Percentiles rank a stretch among this genome's conserved stretches.
phyloP scores from a whole-genome alignment of 441 rosid genomes.

The Mallotus japonicus region DNA sequence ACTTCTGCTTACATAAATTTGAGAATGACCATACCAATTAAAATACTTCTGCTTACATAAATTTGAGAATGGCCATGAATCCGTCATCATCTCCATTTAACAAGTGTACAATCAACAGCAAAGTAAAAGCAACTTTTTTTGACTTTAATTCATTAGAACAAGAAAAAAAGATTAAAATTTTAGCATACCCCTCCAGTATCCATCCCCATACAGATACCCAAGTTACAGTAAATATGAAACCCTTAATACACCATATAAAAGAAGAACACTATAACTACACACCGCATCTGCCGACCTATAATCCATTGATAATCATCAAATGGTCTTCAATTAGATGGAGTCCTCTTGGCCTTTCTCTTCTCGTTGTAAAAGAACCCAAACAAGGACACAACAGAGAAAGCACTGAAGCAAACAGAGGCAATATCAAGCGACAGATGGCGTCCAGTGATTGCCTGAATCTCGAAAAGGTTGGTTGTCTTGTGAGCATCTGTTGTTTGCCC shows the following conservation, averaged over 20 bases:
- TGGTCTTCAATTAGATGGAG: constrained; percentile 20
- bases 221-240: neutral
- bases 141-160: neutral
- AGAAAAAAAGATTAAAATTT: neutral
- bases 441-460: constrained; percentile 42
- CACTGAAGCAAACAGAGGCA: constrained; percentile 57
- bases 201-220: neutral
- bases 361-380: constrained; percentile 47
- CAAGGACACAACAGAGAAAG: constrained; percentile 54
- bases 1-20: no score
- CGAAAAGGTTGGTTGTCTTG: constrained; percentile 42
- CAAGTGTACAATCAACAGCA: constrained; percentile 6
- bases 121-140: neutral
- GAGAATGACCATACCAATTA: no score
- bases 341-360: constrained; percentile 46
- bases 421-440: constrained; percentile 54
- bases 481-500: constrained; percentile 51
- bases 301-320: neutral
- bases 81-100: neutral
- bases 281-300: neutral
- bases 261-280: neutral
- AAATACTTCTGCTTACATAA: neutral
- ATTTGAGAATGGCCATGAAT: neutral
- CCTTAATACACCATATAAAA: neutral
- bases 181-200: neutral